Conservation (phyloP, 129 eudicot genomes). For the Flaveria brownii region DNA sequence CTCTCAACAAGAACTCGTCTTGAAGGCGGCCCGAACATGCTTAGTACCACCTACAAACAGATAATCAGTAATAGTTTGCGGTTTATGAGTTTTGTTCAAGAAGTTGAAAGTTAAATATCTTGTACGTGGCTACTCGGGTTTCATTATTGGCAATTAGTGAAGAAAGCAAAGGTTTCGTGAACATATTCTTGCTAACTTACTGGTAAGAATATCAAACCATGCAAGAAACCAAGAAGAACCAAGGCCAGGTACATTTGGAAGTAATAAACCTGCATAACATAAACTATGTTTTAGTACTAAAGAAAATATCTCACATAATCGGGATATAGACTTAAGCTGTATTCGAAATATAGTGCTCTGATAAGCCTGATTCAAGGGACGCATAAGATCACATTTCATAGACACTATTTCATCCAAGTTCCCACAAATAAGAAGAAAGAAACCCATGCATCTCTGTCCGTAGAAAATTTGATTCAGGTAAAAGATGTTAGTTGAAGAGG, state of each 20-base stretch:
- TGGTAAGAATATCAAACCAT: conserved; percentile 90
- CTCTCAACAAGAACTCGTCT: conserved; percentile 62
- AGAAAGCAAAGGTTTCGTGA: background rate
- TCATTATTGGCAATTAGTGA: background rate
- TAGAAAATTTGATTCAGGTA: background rate
- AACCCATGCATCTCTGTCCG: too few relatives aligned
- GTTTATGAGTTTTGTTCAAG: background rate
- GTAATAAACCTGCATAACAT: conserved; percentile 77
- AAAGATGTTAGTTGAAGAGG: background rate
- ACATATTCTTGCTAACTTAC: conserved; percentile 37
- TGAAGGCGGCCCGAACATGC: conserved; percentile 99
- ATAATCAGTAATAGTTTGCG: conserved; percentile 13
- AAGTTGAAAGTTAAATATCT: background rate
- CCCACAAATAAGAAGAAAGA: background rate
- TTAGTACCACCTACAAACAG: conserved; percentile 65
- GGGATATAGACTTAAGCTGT: background rate
- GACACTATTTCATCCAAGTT: background rate
- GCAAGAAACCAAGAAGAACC: conserved; percentile 97
- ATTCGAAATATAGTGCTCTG: background rate
- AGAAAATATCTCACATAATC: background rate
- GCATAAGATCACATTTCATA: background rate
- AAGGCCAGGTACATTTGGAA: conserved; percentile 94
- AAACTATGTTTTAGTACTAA: background rate
- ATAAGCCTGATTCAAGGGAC: background rate
- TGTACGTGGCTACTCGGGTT: too few relatives aligned